Percentiles rank a stretch among this genome's conserved stretches.
These are phyloP conservation scores for Sclerotinia borealis DNA, from an alignment of 2,329 filamentous ascomycete genomes.

Conservation along the genomic window DNA sequence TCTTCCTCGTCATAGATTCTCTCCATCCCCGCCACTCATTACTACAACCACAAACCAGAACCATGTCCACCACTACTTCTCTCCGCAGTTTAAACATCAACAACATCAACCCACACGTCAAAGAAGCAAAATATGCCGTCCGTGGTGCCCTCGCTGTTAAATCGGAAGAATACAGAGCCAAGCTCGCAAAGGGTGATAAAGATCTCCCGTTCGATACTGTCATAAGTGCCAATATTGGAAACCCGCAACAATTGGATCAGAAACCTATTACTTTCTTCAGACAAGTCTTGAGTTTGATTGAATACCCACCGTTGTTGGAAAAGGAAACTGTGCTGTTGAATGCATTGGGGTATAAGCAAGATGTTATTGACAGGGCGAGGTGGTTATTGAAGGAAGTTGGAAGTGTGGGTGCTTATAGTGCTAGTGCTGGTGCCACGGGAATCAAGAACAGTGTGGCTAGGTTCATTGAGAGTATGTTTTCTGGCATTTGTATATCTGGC, in stretches of 20 bases:
- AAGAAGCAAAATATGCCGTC: constrained; percentile 89
- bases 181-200: constrained; percentile 52
- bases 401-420: constrained; percentile 93
- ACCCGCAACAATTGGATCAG: constrained; percentile 97
- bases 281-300: constrained; percentile 86
- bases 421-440: constrained; percentile 79
- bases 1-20: neutral
- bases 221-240: constrained; percentile 97
- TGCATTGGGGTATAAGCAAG: constrained; percentile 76
- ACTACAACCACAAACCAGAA: constrained; percentile 15
- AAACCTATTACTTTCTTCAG: constrained; percentile 99
- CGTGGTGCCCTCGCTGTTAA: constrained; percentile 91
- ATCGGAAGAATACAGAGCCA: constrained; percentile 82
- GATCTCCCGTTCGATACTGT: constrained; percentile 78
- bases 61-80: constrained; percentile 33
- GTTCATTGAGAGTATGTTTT: constrained; percentile 76
- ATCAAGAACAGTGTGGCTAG: constrained; percentile 86
- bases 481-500: neutral
- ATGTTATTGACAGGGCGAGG: constrained; percentile 80
- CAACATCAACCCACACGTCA: constrained; percentile 90
- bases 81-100: constrained; percentile 60
- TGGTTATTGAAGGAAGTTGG: constrained; percentile 76
- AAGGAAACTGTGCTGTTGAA: constrained; percentile 73
- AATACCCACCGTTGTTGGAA: constrained; percentile 81
- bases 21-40: neutral